Conservation (phyloP, 2,329 filamentous ascomycete species). For the Aureobasidium sp. region DNA sequence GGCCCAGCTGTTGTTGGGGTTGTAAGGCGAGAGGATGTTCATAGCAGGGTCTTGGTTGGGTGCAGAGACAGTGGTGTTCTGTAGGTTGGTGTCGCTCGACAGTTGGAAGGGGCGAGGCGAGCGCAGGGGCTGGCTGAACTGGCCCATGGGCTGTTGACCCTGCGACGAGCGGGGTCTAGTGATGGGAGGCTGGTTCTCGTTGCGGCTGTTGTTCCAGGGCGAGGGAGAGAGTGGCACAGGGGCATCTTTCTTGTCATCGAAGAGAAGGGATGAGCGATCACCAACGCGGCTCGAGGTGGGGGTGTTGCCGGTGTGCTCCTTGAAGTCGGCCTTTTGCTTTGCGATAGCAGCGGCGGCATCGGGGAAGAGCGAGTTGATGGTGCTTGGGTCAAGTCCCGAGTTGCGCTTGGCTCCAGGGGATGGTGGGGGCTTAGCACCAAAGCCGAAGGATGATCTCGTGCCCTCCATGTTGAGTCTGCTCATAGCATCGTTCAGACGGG, state of each 20-base stretch:
- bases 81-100: slow-evolving; percentile 60
- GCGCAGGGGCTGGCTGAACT: slow-evolving; percentile 82
- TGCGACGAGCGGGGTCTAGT: slow-evolving; percentile 70
- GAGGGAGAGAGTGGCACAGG: slow-evolving; percentile 61
- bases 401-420: slow-evolving; percentile 79
- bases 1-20: slow-evolving; percentile 87
- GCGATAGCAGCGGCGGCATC: slow-evolving; percentile 98
- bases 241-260: slow-evolving; percentile 59
- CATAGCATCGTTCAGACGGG: slow-evolving; percentile 92
- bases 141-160: slow-evolving; percentile 67
- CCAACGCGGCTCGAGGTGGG: slow-evolving; percentile 84
- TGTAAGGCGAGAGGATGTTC: slow-evolving; percentile 76
- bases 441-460: slow-evolving; percentile 72
- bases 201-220: slow-evolving; percentile 59
- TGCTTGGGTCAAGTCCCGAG: slow-evolving; percentile 84
- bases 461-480: slow-evolving; percentile 84
- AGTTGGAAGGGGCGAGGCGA: slow-evolving; percentile 68
- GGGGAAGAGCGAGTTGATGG: slow-evolving; percentile 98
- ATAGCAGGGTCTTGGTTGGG: slow-evolving; percentile 58
- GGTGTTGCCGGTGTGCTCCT: slow-evolving; percentile 83
- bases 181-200: slow-evolving; percentile 46
- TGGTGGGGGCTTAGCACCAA: slow-evolving; percentile 58
- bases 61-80: slow-evolving; percentile 72
- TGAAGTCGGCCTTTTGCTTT: slow-evolving; percentile 95
- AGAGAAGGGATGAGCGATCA: slow-evolving; percentile 64